Evolutionary conservation across 495 filamentous ascomycete genomes (phyloP).

Genomic region (Hypoxylon intermedium): DNA sequence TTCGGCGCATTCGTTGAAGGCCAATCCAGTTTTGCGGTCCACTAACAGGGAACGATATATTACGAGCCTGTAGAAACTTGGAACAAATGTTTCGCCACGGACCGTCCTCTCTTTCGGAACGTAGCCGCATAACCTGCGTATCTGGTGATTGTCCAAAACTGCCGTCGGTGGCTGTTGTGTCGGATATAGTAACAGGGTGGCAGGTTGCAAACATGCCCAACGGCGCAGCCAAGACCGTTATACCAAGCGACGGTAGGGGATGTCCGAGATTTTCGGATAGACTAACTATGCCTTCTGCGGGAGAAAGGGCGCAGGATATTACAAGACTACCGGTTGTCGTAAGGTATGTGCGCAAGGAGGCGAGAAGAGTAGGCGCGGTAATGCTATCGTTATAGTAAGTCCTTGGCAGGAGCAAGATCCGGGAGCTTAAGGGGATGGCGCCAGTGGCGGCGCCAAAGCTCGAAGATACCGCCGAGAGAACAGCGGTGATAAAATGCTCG

Average conservation of each 20-base stretch:
- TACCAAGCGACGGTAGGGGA: slow-evolving; percentile 44
- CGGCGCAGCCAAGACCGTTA: slow-evolving; percentile 53
- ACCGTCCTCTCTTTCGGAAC: slow-evolving; percentile 48
- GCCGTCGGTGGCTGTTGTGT: slow-evolving; percentile 31
- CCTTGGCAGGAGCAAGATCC: slow-evolving; percentile 49
- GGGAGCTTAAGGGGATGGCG: slow-evolving; percentile 53
- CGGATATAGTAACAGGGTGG: slow-evolving; percentile 37
- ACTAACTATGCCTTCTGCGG: slow-evolving; percentile 47
- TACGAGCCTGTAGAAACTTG: slow-evolving; percentile 51
- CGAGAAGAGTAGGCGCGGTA: slow-evolving; percentile 44
- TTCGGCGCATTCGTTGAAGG: slow-evolving; percentile 43
- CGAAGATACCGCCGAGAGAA: slow-evolving; percentile 52
- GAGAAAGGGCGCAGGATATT: slow-evolving; percentile 51
- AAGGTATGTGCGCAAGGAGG: slow-evolving; percentile 55
- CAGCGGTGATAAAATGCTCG: slow-evolving; percentile 54
- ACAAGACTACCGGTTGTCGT: slow-evolving; percentile 57
- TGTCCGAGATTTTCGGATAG: slow-evolving; percentile 48
- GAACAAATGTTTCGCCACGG: slow-evolving; percentile 52
- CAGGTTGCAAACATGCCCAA: slow-evolving; percentile 55
- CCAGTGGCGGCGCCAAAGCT: slow-evolving; percentile 50
- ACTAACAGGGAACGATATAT: slow-evolving; percentile 46
- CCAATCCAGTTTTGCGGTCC: slow-evolving; percentile 34
- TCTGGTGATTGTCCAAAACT: slow-evolving; percentile 55
- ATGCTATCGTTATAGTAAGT: slow-evolving; percentile 34
- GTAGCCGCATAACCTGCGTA: slow-evolving; percentile 49